Evolutionary conservation across 2,329 filamentous ascomycete genomes (phyloP), one percentile per base, ranked within the genome.

Genomic region (Cephalotrichum gorgonifer): DNA sequence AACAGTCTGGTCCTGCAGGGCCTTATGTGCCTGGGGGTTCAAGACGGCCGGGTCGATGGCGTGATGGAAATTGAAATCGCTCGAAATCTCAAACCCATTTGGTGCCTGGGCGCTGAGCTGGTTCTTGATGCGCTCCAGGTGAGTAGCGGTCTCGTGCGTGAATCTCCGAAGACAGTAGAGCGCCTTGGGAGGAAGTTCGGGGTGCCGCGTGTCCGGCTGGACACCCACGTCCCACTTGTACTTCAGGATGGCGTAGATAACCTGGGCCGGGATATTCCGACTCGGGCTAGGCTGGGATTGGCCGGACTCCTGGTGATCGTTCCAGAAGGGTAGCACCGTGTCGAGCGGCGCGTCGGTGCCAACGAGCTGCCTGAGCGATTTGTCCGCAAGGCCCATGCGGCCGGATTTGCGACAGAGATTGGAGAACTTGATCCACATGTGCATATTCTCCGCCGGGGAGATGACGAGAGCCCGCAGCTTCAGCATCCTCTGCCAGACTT

Each of bases 361-460:
- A 50, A 96, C 85, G n/a, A 98, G 74, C 53, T 88, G 88, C 62
- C 93, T 90, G 48, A 99, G 72, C 11, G 90, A 94, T 68, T 95
- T 94, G 68, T 98, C 93, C 1, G 93, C 93, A 44, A 99, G 78
- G 9, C 93, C 91, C 75, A 91, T 90, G 27, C 93, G 85, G 51
- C 88, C 86, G 42, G 91, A 95, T 66, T 98, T 99, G 59, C 94
- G 86, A 66, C 94, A 99, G 6, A 98, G 79, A 59, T 97, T 98
- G 59, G 93, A 88, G 63, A 96, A 98, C 64, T 98, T 99, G 72
- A 98, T 97, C 83, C 90, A 96, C 89, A 98, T 98, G 59, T 95
- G 87, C 74, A 95, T 88, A 60, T 96, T 96, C 63, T 99, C 90
- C 30, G 81, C 81, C 0, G 94, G 91, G 1, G 84, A 84, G 53